Base-by-base conservation (phyloP, 1,284 basidiomycete genomes). In the Albatrellus sp. region DNA sequence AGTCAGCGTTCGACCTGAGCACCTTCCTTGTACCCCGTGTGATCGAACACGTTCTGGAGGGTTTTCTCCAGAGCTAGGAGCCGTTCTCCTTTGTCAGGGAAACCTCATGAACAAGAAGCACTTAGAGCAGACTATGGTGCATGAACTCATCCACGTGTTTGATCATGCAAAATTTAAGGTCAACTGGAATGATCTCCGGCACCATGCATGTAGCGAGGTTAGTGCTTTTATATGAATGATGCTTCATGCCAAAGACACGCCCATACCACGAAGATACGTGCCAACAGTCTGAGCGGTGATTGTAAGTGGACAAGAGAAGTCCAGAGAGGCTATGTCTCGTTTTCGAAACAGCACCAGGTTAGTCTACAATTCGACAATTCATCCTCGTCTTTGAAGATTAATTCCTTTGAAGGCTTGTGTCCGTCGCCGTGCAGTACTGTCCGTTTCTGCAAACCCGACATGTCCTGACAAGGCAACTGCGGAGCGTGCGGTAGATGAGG, bases 151-250 rank as follows among this genome's bases (percentile, higher is more conserved):
- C n/a, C 94, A 98, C 62, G 83, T 92, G 72, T 98, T 86, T 59
- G 94, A 98, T 60, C 88, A 96, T 53, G 89, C 88, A 61, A 80
- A 83, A 59, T 98, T 98, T 68, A 82, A 91, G 47, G 86, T 96
- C 1, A 82, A 96, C 61, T 97, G 90, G 91, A 65, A 60, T 43
- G 86, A 98, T 61, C 62, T 98, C 44, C 67, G 90, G 44, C 92
- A 97, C 66, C 91, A 94, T 60, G 94, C 94, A 0, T 98, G 93
- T 60, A 89, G 82, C 55, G 93, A 98, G 75, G 91, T 93, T 57
- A 56, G 77, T 65, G 33, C 43, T 20, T 32, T 45, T 10, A 35
- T 34, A 34, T 10, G 24, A 24, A 4, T 24, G 24, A 24, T 24
- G 3, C 24, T 7, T 24, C 24, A 24, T 24, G 24, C 34, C 24